These are phyloP conservation scores for Cercophora scortea DNA, from an alignment of 495 filamentous ascomycete species.

Conservation along the genomic window DNA sequence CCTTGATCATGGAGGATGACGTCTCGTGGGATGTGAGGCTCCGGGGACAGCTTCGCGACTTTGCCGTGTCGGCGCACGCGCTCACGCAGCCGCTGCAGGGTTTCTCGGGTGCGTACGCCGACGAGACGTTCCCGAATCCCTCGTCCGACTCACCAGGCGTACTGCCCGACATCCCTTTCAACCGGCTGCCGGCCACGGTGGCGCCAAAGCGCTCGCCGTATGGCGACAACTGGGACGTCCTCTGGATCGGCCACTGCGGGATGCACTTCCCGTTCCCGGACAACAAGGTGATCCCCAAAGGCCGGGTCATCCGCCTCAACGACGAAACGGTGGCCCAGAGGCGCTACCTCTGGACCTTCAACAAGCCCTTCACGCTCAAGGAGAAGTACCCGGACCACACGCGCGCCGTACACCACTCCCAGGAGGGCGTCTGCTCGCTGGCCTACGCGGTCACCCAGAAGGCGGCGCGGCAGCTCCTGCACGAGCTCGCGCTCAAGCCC, in stretches of 20 bases:
- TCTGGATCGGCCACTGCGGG: conserved; percentile 50
- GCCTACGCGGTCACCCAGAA: conserved; percentile 23
- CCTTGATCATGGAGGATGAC: conserved; percentile 52
- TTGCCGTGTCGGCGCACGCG: conserved; percentile 33
- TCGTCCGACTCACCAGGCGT: not conserved
- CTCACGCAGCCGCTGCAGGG: conserved; percentile 18
- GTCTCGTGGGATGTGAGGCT: conserved; percentile 50
- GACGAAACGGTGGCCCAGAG: conserved; percentile 23
- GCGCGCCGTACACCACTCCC: conserved; percentile 26
- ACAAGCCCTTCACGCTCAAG: conserved; percentile 13
- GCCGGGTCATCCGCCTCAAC: conserved; percentile 11
- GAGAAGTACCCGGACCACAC: conserved; percentile 24
- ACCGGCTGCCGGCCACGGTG: conserved; percentile 19
- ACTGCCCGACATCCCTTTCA: conserved; percentile 12
- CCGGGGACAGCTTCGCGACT: conserved; percentile 39
- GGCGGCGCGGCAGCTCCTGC: conserved; percentile 20
- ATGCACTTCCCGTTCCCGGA: conserved; percentile 19
- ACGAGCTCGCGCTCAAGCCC: conserved; percentile 20
- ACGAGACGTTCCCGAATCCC: conserved; percentile 14
- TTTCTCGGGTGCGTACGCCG: conserved; percentile 4
- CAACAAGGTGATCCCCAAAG: conserved; percentile 13
- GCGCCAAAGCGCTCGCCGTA: conserved; percentile 39
- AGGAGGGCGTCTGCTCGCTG: conserved; percentile 24
- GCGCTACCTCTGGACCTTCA: conserved; percentile 21
- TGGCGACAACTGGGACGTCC: conserved; percentile 51